These are phyloP conservation scores for slime mould (Dictyostelium discoideum) DNA, from an alignment of 78 protist species.

Conservation along the genomic window DNA sequence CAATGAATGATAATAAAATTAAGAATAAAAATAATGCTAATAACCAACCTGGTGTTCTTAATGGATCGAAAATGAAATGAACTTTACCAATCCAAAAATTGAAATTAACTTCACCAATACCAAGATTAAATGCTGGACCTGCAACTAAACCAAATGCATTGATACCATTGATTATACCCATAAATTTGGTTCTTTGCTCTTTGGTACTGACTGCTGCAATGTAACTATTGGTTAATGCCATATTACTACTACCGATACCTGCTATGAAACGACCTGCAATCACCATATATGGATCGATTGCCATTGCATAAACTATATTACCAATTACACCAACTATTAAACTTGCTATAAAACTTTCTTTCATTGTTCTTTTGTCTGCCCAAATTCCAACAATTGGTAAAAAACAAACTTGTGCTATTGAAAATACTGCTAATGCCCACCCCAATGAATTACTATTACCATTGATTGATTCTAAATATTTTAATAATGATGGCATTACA, in stretches of 20 bases:
- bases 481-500: constrained; percentile 65
- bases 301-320: constrained; percentile 49
- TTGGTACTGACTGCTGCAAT: constrained; percentile 42
- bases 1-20: constrained; percentile 43
- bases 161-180: constrained; percentile 63
- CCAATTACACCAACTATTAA: constrained; percentile 54
- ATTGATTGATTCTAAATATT: constrained; percentile 8
- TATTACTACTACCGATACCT: constrained; percentile 68
- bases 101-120: not conserved
- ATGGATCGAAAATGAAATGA: constrained; percentile 24
- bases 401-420: constrained; percentile 44
- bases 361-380: constrained; percentile 59
- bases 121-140: constrained; percentile 59
- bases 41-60: constrained; percentile 58
- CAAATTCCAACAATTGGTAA: constrained; percentile 57
- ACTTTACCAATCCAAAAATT: constrained; percentile 4
- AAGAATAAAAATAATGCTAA: constrained; percentile 33
- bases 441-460: constrained; percentile 16
- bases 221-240: constrained; percentile 68
- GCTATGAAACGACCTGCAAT: constrained; percentile 53
- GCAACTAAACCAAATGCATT: constrained; percentile 73
- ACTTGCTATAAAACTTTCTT: constrained; percentile 25
- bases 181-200: constrained; percentile 61
- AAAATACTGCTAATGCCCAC: constrained; percentile 50
- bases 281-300: constrained; percentile 57